A percentile compares a stretch with the other conserved stretches of the same genome.
These are phyloP conservation scores for Curvularia sp. DNA, from an alignment of 2,329 filamentous ascomycete species.

Conservation along the genomic window DNA sequence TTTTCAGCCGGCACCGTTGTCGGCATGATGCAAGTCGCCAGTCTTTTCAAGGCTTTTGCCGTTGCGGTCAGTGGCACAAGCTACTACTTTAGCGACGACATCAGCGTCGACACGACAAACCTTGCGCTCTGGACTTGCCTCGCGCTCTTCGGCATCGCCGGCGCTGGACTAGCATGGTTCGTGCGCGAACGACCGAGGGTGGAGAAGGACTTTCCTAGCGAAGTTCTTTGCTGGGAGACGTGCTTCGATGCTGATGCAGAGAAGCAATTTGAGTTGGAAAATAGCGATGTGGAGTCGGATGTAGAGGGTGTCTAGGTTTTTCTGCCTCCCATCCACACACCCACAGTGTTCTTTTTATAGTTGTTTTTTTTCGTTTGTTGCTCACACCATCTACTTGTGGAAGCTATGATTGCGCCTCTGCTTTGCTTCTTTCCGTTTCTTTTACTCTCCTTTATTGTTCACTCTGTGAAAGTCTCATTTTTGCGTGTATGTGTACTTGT, in stretches of 20 bases:
- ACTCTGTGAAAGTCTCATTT: neutral
- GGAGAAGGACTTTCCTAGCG: constrained; percentile 54
- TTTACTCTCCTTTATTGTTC: neutral
- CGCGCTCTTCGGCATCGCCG: constrained; percentile 50
- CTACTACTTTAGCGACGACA: constrained; percentile 56
- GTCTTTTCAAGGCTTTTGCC: constrained; percentile 57
- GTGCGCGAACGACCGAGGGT: constrained; percentile 56
- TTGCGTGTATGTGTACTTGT: neutral
- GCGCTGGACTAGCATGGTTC: constrained; percentile 55
- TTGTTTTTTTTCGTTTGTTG: neutral
- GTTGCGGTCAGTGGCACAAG: constrained; percentile 56
- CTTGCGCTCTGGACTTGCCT: constrained; percentile 56
- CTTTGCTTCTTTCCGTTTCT: neutral
- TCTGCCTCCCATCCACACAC: neutral
- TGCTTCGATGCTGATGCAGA: constrained; percentile 55
- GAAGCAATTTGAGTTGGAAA: constrained; percentile 29
- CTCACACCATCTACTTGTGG: neutral
- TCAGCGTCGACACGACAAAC: constrained; percentile 55
- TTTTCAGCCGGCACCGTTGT: constrained; percentile 57
- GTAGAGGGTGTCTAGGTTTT: constrained; percentile 14
- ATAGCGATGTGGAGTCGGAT: constrained; percentile 13
- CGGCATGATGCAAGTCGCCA: constrained; percentile 58
- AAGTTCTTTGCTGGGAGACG: constrained; percentile 56
- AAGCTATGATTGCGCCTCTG: neutral
- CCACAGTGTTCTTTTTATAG: neutral